Conservation (phyloP, 176 grass and related monocot genomes). For the Cenchrus fungigraminus region DNA sequence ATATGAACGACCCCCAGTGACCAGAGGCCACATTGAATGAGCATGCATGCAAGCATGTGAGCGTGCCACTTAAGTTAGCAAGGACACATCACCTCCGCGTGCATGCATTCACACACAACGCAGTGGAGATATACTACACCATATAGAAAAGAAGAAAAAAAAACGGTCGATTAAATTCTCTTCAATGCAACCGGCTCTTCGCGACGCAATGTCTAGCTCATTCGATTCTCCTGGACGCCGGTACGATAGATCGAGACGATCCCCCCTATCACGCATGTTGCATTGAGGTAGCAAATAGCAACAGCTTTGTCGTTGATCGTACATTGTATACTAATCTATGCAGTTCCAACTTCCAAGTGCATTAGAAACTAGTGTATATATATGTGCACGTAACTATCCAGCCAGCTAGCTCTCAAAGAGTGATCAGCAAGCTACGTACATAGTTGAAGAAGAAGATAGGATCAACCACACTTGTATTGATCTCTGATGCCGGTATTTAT, state of each 20-base stretch:
- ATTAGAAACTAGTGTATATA: background rate
- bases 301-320: background rate
- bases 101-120: slow-evolving; percentile 35
- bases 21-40: slow-evolving; percentile 36
- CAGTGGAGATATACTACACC: background rate
- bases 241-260: background rate
- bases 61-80: slow-evolving; percentile 31
- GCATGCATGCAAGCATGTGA: slow-evolving; percentile 23
- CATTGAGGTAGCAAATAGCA: background rate
- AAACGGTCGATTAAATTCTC: slow-evolving; percentile 16
- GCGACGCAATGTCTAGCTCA: background rate
- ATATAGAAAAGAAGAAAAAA: background rate
- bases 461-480: too few relatives aligned
- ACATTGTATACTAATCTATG: background rate
- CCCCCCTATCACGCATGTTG: background rate
- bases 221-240: background rate
- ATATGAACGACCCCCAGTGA: slow-evolving; percentile 20
- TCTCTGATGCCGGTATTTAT: too few relatives aligned
- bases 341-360: background rate
- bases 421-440: background rate
- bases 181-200: slow-evolving; percentile 26
- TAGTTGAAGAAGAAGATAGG: too few relatives aligned
- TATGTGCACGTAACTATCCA: background rate
- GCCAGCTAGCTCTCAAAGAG: background rate
- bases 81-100: slow-evolving; percentile 37